Percentiles rank a stretch among this genome's conserved stretches.
Conservation (phyloP, 495 filamentous ascomycete genomes). For the Neurospora tetrasperma region DNA sequence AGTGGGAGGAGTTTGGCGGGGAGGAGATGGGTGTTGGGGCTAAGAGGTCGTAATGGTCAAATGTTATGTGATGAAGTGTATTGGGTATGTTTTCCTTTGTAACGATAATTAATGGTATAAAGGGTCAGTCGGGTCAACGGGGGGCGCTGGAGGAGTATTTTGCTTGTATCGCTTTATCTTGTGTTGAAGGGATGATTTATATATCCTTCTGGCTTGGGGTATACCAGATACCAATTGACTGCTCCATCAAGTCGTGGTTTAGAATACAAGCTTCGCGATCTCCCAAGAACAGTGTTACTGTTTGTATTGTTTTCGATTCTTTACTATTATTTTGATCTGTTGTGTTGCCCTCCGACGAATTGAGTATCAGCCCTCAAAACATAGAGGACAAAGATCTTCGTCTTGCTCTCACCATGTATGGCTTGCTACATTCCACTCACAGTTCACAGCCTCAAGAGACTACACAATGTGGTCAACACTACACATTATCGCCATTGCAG, state of each 20-base stretch:
- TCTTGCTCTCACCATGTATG: too few species aligned
- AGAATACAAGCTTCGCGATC: too few species aligned
- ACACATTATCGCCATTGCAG: neutral
- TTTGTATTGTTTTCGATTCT: too few species aligned
- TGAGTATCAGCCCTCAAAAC: neutral
- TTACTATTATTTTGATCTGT: too few species aligned
- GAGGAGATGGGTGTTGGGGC: conserved; percentile 55
- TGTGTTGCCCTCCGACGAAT: too few species aligned
- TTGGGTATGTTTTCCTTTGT: neutral
- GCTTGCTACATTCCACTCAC: neutral
- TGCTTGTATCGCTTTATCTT: neutral
- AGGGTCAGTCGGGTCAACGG: neutral
- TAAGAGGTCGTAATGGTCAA: conserved; percentile 35
- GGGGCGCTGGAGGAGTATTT: neutral
- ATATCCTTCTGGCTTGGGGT: neutral
- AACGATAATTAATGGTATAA: neutral
- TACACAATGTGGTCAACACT: neutral
- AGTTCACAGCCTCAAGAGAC: neutral
- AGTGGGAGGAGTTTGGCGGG: conserved; percentile 53
- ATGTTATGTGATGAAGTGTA: neutral
- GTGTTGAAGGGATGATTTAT: neutral
- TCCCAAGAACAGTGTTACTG: too few species aligned
- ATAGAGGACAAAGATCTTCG: too few species aligned
- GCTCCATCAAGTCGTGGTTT: neutral
- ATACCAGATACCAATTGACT: neutral